A percentile compares a stretch with the other conserved stretches of the same genome.
Evolutionary conservation across 2,329 filamentous ascomycete genomes (phyloP).

Genomic region (Botrytis elliptica): DNA sequence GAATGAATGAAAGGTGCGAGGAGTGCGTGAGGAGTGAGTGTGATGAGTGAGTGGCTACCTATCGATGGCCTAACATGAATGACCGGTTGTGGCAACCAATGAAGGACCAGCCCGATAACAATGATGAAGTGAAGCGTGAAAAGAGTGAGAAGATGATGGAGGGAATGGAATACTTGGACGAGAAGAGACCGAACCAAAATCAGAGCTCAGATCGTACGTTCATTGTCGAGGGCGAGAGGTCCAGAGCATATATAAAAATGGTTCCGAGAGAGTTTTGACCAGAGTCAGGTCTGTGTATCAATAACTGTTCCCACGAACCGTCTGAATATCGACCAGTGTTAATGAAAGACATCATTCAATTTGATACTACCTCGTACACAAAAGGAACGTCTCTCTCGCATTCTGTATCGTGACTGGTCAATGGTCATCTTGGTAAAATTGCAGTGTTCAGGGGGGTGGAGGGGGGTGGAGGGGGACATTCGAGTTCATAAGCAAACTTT

Average conservation of each 20-base stretch:
- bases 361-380: background rate
- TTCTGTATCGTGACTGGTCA: background rate
- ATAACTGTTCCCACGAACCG: background rate
- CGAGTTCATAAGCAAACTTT: background rate
- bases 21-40: background rate
- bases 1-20: background rate
- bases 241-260: background rate
- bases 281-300: background rate
- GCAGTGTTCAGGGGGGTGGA: background rate
- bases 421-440: background rate
- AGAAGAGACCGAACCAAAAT: background rate
- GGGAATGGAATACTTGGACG: constrained; percentile 1
- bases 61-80: background rate
- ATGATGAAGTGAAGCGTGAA: constrained; percentile 2
- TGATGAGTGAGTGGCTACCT: constrained; percentile 6
- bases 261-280: background rate
- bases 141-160: background rate
- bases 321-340: background rate
- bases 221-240: background rate
- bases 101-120: background rate
- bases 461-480: background rate
- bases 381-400: background rate
- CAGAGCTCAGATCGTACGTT: background rate
- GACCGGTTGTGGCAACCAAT: constrained; percentile 5
- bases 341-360: background rate